Percentiles rank a stretch among this genome's conserved stretches.
phyloP scores from a whole-genome alignment of 2,329 filamentous ascomycete genomes.

The Cladophialophora bantiana region DNA sequence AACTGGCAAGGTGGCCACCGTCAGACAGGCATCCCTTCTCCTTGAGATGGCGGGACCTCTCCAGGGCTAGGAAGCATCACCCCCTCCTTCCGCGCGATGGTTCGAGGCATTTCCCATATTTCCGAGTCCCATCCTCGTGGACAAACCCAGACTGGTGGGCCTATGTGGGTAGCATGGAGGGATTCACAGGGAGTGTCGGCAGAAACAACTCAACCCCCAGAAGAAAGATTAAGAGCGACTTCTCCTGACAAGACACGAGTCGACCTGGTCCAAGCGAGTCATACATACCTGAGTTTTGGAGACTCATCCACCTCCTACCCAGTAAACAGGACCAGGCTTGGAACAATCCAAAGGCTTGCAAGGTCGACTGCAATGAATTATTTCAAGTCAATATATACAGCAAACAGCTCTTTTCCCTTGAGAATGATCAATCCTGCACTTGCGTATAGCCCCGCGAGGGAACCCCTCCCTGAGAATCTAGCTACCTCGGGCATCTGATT shows the following conservation, averaged over 20 bases:
- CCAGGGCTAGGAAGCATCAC: conserved; percentile 29
- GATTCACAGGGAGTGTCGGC: conserved; percentile 16
- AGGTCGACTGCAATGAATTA: conserved; percentile 14
- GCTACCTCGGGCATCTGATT: neutral
- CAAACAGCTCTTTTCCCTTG: neutral
- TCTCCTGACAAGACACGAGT: conserved; percentile 26
- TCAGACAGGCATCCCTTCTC: conserved; percentile 18
- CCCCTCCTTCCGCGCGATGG: conserved; percentile 27
- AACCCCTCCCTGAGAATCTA: conserved; percentile 6
- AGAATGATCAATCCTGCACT: neutral
- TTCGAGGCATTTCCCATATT: conserved; percentile 22
- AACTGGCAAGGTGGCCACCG: neutral
- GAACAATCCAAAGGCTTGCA: conserved; percentile 8
- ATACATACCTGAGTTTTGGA: neutral
- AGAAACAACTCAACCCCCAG: conserved; percentile 18
- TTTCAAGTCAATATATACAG: neutral
- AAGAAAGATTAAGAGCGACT: conserved; percentile 15
- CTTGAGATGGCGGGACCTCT: neutral
- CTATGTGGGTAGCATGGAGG: conserved; percentile 20
- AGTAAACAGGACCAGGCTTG: neutral
- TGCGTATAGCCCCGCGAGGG: conserved; percentile 16
- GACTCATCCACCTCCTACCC: neutral
- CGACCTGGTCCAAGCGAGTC: conserved; percentile 26
- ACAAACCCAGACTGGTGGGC: conserved; percentile 21
- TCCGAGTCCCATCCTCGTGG: conserved; percentile 31